A percentile compares a stretch with the other conserved stretches of the same genome.
Conservation (phyloP, 2,329 filamentous ascomycete genomes). For the Calonectria montana region DNA sequence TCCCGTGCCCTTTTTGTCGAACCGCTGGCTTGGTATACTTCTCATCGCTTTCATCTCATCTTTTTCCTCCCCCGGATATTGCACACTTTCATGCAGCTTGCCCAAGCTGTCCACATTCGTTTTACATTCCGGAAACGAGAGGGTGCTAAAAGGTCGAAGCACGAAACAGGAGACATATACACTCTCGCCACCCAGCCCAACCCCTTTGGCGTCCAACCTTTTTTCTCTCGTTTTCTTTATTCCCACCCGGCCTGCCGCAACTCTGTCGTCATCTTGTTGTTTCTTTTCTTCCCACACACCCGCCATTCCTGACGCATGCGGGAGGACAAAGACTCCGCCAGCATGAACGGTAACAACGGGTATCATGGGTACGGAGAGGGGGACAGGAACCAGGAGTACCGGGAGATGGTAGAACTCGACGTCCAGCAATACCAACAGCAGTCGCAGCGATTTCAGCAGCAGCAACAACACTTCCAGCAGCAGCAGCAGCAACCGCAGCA, state of each 20-base stretch:
- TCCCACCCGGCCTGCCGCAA: background rate
- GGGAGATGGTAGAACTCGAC: constrained; percentile 52
- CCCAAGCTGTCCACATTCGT: constrained; percentile 5
- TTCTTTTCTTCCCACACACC: constrained; percentile 3
- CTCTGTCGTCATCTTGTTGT: background rate
- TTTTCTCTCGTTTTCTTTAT: background rate
- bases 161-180: background rate
- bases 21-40: constrained; percentile 20
- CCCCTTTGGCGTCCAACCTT: background rate
- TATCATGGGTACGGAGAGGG: constrained; percentile 37
- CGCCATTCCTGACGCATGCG: constrained; percentile 32
- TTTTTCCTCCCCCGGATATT: constrained; percentile 3
- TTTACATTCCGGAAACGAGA: constrained; percentile 1
- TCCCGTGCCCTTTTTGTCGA: constrained; percentile 24
- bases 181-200: background rate
- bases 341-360: constrained; percentile 41
- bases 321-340: constrained; percentile 20
- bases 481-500: constrained; percentile 27
- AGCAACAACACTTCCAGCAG: constrained; percentile 26
- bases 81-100: constrained; percentile 4
- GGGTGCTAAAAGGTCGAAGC: background rate
- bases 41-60: constrained; percentile 15
- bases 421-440: constrained; percentile 43
- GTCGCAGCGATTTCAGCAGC: constrained; percentile 39
- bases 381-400: constrained; percentile 41